These are phyloP conservation scores for Hepatocystis sp. DNA, from an alignment of 169 alveolate species.

Conservation along the genomic window DNA sequence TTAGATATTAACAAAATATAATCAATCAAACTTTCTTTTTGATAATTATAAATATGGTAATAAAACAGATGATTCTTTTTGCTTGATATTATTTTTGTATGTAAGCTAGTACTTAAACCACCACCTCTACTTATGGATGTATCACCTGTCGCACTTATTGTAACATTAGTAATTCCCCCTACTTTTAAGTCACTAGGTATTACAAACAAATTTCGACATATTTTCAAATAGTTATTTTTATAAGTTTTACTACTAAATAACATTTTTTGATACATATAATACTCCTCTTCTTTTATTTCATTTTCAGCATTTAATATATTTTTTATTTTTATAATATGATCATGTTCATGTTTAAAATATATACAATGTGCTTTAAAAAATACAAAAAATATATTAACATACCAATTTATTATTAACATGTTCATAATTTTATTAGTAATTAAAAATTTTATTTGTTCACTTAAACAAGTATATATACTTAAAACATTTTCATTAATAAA, in stretches of 20 bases:
- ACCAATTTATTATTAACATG: constrained; percentile 35
- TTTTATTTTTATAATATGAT: constrained; percentile 32
- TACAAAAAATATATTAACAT: background rate
- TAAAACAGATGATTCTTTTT: constrained; percentile 2
- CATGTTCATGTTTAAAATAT: constrained; percentile 16
- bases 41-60: constrained; percentile 6
- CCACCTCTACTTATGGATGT: no score
- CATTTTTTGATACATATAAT: constrained; percentile 26
- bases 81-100: no score
- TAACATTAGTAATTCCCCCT: no score
- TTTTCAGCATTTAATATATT: background rate
- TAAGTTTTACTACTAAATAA: constrained; percentile 18
- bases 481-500: constrained; percentile 10
- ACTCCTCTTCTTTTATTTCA: constrained; percentile 42
- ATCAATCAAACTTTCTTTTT: constrained; percentile 3
- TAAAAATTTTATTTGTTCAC: constrained; percentile 25
- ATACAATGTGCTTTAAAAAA: constrained; percentile 10
- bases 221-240: constrained; percentile 35
- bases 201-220: constrained; percentile 29
- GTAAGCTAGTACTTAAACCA: no score
- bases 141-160: no score
- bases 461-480: constrained; percentile 17
- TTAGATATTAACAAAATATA: constrained; percentile 6
- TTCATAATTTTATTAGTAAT: constrained; percentile 8
- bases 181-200: constrained; percentile 32